Evolutionary conservation across 495 filamentous ascomycete genomes (phyloP), one percentile per base, ranked within the genome.

Genomic region (Letharia lupina): DNA sequence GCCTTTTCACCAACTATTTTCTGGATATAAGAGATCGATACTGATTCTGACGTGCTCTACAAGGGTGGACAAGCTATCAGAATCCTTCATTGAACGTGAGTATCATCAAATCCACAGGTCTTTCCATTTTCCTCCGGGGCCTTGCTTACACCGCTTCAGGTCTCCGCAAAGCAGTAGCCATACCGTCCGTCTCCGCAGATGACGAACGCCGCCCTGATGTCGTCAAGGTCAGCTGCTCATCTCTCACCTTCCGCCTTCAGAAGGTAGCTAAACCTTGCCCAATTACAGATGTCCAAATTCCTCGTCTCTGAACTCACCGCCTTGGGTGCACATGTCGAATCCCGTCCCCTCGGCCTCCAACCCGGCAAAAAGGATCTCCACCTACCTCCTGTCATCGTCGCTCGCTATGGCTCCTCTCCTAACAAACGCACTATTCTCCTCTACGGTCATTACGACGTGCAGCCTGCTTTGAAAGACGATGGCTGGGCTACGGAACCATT

Each of bases 361-460:
- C 91, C 91, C 44, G 89, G 88, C 67, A 90, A 89, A 68, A 90
- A 94, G 71, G 83, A 92, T 66, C 88, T 99, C 69, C 86, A 96
- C 37, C 86, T 99, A 15, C 95, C 95, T 15, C 94, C 95, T 40
- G 91, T 96, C 41, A 84, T 99, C 45, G 83, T 98, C 68, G 92
- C 88, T 56, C 87, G 95, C 31, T 96, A 98, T 75, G 93, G 94
- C 65, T 88, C 84, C 74, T 92, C 96, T 75, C 86, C 88, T 76
- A 89, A 84, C 72, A 98, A 97, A 84, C 86, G 90, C 45, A 98
- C 91, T 12, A 93, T 99, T 70, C 82, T 98, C 57, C 90, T 99
- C 35, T 99, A 99, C 70, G 95, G 95, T 41, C 95, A 99, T 79
- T 99, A 99, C 78, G 95, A 99, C 77, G 95, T 99, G 20, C 95